phyloP scores from a whole-genome alignment of 768 basidiomycete species.

The Russula compacta region DNA sequence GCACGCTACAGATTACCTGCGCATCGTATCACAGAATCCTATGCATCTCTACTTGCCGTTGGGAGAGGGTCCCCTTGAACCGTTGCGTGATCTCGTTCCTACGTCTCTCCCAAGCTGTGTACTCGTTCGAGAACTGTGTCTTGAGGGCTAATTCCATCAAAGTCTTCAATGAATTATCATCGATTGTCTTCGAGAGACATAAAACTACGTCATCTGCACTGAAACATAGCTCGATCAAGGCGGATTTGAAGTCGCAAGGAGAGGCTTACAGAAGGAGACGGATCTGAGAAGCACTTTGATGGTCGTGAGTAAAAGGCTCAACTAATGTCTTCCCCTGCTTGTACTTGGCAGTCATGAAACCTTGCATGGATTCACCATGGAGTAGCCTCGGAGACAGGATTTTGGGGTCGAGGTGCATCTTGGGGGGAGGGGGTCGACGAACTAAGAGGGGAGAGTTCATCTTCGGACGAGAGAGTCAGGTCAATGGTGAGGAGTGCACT shows the following conservation, averaged over 20 bases:
- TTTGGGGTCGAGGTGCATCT: neutral
- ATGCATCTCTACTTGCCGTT: neutral
- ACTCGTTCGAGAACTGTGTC: neutral
- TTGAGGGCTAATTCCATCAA: neutral
- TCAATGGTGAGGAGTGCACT: neutral
- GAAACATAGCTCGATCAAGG: neutral
- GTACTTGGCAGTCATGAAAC: constrained; percentile 14
- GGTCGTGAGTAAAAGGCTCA: neutral
- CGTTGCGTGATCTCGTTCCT: neutral
- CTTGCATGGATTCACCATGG: constrained; percentile 20
- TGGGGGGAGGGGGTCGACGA: neutral
- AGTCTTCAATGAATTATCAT: neutral
- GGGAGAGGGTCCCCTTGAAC: neutral
- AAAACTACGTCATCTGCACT: constrained; percentile 3
- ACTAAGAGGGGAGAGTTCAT: neutral
- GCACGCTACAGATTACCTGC: too few relatives aligned
- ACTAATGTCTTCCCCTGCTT: neutral
- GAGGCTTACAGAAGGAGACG: constrained; percentile 2
- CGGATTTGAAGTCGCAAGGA: neutral
- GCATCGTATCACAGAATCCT: too few relatives aligned
- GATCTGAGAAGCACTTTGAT: constrained; percentile 1
- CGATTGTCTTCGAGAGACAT: constrained; percentile 10
- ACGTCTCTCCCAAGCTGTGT: neutral
- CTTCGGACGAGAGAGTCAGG: neutral
- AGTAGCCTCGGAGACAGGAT: constrained; percentile 8